A percentile compares a stretch with the other conserved stretches of the same genome.
Conservation (phyloP, 169 alveolate species). For the Plasmodium adleri region DNA sequence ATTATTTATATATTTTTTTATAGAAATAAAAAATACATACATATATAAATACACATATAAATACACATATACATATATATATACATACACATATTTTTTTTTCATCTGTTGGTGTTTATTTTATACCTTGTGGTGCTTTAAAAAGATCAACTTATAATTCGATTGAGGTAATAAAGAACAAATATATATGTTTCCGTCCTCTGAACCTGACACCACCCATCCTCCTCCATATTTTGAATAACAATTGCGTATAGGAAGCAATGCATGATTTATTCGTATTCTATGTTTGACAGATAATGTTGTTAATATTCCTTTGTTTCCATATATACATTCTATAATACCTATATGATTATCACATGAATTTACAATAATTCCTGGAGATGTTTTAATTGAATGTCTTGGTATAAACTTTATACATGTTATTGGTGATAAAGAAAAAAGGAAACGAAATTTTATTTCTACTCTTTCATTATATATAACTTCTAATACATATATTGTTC, state of each 20-base stretch:
- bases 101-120: background rate
- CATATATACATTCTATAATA: constrained; percentile 86
- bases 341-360: constrained; percentile 89
- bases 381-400: constrained; percentile 68
- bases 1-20: background rate
- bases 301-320: constrained; percentile 77
- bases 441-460: constrained; percentile 42
- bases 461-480: constrained; percentile 77
- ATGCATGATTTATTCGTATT: constrained; percentile 82
- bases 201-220: constrained; percentile 88
- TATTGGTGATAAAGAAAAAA: constrained; percentile 78
- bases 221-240: constrained; percentile 86
- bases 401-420: constrained; percentile 85
- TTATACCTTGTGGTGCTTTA: constrained; percentile 79
- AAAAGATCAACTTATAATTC: constrained; percentile 35
- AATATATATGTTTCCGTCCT: constrained; percentile 83
- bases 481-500: constrained; percentile 86
- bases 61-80: too few relatives aligned
- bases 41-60: background rate
- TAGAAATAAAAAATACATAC: constrained; percentile 1
- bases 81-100: too few relatives aligned
- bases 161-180: constrained; percentile 80
- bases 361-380: constrained; percentile 82
- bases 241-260: constrained; percentile 83
- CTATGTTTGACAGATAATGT: constrained; percentile 75